Conservation (phyloP, 768 basidiomycete genomes). For the Hysterangium stoloniferum region DNA sequence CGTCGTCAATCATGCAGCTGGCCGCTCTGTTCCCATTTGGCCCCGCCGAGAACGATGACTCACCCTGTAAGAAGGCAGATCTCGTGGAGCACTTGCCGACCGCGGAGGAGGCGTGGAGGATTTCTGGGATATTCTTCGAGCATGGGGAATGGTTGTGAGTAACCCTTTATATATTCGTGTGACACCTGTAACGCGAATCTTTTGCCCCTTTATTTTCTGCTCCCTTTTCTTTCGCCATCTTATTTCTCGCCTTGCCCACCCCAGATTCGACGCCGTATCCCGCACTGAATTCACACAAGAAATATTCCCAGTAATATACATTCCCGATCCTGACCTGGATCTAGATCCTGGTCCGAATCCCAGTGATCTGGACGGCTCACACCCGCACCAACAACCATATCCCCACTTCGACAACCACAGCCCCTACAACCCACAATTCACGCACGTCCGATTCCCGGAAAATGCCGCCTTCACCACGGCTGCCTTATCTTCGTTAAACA, state of each 20-base stretch:
- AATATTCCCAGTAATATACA: conserved; percentile 8
- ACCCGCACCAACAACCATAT: too few relatives aligned
- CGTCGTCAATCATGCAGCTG: conserved; percentile 3
- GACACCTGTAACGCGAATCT: conserved; percentile 31
- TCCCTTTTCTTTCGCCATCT: background rate
- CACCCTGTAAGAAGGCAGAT: conserved; percentile 1
- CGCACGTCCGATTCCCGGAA: too few relatives aligned
- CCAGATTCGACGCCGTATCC: conserved; percentile 4
- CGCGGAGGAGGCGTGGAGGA: conserved; percentile 6
- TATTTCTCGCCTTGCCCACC: background rate
- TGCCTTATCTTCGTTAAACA: too few relatives aligned
- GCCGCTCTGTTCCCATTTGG: conserved; percentile 11
- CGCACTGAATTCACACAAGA: conserved; percentile 18
- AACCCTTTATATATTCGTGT: conserved; percentile 26
- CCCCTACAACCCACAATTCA: too few relatives aligned
- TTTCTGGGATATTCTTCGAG: conserved; percentile 7
- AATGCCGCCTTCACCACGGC: too few relatives aligned
- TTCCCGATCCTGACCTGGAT: too few relatives aligned
- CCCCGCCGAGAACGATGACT: background rate
- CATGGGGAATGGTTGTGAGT: conserved; percentile 11
- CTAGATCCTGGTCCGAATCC: too few relatives aligned
- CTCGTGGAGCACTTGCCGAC: background rate
- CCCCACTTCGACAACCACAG: too few relatives aligned
- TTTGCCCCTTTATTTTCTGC: background rate
- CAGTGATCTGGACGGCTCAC: too few relatives aligned